Evolutionary conservation across 1,284 basidiomycete species (phyloP).

Genomic region (Jaminaea rosea): DNA sequence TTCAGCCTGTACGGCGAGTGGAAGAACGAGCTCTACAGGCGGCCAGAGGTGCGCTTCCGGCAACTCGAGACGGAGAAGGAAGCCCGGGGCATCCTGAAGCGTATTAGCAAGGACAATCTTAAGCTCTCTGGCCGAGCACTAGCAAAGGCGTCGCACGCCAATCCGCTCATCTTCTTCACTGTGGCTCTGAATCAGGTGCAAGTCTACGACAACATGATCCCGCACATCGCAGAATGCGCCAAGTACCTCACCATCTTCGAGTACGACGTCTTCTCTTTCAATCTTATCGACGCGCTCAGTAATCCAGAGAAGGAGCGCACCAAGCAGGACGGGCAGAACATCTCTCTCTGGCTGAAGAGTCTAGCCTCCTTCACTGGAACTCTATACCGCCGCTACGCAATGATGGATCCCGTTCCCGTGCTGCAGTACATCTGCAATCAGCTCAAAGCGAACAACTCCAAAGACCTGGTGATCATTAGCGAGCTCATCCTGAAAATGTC

Average conservation of each 20-base stretch:
- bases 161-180: slow-evolving; percentile 82
- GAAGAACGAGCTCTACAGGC: slow-evolving; percentile 60
- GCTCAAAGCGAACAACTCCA: slow-evolving; percentile 59
- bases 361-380: slow-evolving; percentile 87
- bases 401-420: slow-evolving; percentile 70
- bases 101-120: slow-evolving; percentile 57
- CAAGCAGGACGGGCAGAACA: slow-evolving; percentile 86
- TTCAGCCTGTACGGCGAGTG: slow-evolving; percentile 93
- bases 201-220: slow-evolving; percentile 89
- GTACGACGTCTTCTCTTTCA: slow-evolving; percentile 83
- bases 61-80: slow-evolving; percentile 54
- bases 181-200: slow-evolving; percentile 88
- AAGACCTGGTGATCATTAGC: slow-evolving; percentile 80
- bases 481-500: slow-evolving; percentile 93
- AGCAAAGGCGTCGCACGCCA: slow-evolving; percentile 88
- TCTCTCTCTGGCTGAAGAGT: slow-evolving; percentile 76
- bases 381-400: slow-evolving; percentile 70
- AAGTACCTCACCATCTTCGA: slow-evolving; percentile 83
- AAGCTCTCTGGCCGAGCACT: slow-evolving; percentile 74
- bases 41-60: slow-evolving; percentile 47
- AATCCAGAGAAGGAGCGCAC: slow-evolving; percentile 74
- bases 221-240: slow-evolving; percentile 80
- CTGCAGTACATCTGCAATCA: slow-evolving; percentile 87
- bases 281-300: slow-evolving; percentile 71
- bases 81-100: slow-evolving; percentile 44